Evolutionary conservation across 2,329 filamentous ascomycete genomes (phyloP).

Genomic region (Ophioceras dolichostomum): DNA sequence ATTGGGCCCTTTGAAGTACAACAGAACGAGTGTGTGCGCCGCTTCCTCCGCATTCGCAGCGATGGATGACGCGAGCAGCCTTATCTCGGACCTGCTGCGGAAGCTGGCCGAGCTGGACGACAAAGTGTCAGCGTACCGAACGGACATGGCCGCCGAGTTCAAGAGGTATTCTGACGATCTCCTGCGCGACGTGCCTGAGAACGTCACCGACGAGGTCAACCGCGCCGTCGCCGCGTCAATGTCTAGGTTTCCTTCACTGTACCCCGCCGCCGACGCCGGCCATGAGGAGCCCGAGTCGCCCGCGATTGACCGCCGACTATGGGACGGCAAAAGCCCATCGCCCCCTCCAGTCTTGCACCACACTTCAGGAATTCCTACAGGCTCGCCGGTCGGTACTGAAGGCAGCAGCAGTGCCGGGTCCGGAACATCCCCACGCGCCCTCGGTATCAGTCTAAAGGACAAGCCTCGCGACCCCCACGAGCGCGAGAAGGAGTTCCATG

Average conservation of each 20-base stretch:
- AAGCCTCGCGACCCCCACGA: conserved; percentile 30
- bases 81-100: conserved; percentile 37
- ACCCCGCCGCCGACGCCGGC: conserved; percentile 18
- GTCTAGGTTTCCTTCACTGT: conserved; percentile 29
- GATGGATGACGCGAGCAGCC: conserved; percentile 35
- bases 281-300: conserved; percentile 6
- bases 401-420: not conserved
- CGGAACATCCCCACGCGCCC: not conserved
- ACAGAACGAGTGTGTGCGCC: no score
- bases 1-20: no score
- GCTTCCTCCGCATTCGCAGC: conserved; percentile 9
- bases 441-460: not conserved
- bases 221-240: conserved; percentile 31
- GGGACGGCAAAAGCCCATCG: conserved; percentile 16
- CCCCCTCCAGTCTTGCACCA: conserved; percentile 27
- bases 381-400: conserved; percentile 4
- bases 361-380: conserved; percentile 21
- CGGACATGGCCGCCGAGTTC: conserved; percentile 45
- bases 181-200: conserved; percentile 31
- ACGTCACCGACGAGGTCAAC: conserved; percentile 32
- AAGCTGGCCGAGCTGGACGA: conserved; percentile 44
- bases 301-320: conserved; percentile 6
- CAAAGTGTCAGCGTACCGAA: conserved; percentile 43
- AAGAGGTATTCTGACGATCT: conserved; percentile 37
- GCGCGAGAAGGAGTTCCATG: conserved; percentile 46